phyloP scores from a whole-genome alignment of 1,284 basidiomycete genomes.

The Heterobasidion parviporum region DNA sequence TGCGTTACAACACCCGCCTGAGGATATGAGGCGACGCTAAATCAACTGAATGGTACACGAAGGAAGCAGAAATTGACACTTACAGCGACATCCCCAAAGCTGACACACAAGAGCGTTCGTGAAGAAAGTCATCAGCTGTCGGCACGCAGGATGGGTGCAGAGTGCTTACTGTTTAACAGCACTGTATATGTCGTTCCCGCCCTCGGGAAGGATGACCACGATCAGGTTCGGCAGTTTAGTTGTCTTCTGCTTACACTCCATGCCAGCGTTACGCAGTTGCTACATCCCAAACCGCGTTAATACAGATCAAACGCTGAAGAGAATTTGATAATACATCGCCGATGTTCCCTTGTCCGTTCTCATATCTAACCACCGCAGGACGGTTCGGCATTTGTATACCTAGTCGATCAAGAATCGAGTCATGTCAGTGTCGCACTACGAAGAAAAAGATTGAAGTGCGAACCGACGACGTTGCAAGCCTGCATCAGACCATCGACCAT shows the following conservation, averaged over 20 bases:
- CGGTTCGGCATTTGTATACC: conserved; percentile 41
- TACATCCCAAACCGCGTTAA: conserved; percentile 10
- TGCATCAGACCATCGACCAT: conserved; percentile 41
- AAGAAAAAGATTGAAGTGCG: background rate
- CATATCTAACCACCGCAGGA: conserved; percentile 37
- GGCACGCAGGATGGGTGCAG: background rate
- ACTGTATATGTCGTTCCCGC: conserved; percentile 64
- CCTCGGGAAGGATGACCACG: conserved; percentile 67
- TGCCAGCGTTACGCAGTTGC: conserved; percentile 44
- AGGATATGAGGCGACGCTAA: background rate
- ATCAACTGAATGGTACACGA: background rate
- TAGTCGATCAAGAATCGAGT: conserved; percentile 14
- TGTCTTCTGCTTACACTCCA: conserved; percentile 29
- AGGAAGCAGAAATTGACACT: background rate
- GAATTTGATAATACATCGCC: conserved; percentile 26
- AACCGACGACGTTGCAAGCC: conserved; percentile 48
- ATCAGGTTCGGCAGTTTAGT: conserved; percentile 44
- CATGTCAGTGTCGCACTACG: too few relatives aligned
- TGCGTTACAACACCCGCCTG: conserved; percentile 68
- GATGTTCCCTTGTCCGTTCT: conserved; percentile 47
- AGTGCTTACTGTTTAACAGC: conserved; percentile 64
- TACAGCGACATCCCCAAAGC: conserved; percentile 64
- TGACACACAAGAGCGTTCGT: conserved; percentile 17
- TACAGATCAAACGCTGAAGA: too few relatives aligned
- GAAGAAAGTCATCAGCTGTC: background rate